A percentile compares a stretch with the other conserved stretches of the same genome.
Conservation (phyloP, 345 rosid genomes). For the Microcos paniculata region DNA sequence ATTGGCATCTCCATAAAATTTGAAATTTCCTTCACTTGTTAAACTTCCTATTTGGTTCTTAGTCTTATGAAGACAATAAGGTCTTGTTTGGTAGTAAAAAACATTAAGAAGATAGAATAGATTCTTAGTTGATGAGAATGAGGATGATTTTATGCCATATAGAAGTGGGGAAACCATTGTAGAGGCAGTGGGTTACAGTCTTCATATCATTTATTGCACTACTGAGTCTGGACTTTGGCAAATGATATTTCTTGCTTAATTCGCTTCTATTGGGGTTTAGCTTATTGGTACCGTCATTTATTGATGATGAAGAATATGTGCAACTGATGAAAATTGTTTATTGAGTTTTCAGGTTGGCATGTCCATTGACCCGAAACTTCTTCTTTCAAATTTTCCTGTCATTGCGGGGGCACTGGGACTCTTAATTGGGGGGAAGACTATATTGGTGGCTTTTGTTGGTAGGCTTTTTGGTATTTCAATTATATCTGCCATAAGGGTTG, state of each 20-base stretch:
- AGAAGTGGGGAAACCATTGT: not conserved
- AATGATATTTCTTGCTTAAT: conserved; percentile 1
- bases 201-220: not conserved
- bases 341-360: conserved; percentile 86
- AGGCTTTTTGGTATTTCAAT: conserved; percentile 78
- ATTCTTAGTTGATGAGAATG: not conserved
- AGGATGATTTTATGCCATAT: not conserved
- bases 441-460: conserved; percentile 77
- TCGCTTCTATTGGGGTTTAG: conserved; percentile 16
- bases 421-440: conserved; percentile 83
- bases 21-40: not conserved
- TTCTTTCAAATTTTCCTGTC: conserved; percentile 80
- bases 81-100: not conserved
- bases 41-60: not conserved
- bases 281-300: conserved; percentile 9
- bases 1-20: conserved; percentile 1
- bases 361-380: conserved; percentile 98
- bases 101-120: not conserved
- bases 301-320: conserved; percentile 20
- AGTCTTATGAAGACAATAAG: not conserved
- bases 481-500: conserved; percentile 82
- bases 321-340: conserved; percentile 29
- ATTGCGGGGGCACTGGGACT: conserved; percentile 76
- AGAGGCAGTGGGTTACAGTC: not conserved
- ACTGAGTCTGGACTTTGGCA: conserved; percentile 1